A percentile compares a stretch with the other conserved stretches of the same genome.
Evolutionary conservation across 2,329 filamentous ascomycete genomes (phyloP).

Genomic region (Stemphylium beticola): DNA sequence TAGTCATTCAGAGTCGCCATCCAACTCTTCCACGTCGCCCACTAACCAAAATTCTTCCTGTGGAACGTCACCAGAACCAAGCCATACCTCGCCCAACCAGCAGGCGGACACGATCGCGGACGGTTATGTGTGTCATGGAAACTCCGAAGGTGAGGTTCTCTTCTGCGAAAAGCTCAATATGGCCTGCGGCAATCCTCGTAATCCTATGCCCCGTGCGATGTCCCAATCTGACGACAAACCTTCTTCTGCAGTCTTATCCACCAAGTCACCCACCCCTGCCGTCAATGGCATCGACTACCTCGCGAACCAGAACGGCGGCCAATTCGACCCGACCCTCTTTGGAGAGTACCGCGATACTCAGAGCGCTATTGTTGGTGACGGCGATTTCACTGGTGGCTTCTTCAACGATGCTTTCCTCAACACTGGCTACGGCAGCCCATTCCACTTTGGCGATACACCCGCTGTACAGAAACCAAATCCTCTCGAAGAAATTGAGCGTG

Average conservation of each 20-base stretch:
- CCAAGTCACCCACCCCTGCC: slow-evolving; percentile 38
- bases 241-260: slow-evolving; percentile 45
- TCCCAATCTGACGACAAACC: slow-evolving; percentile 51
- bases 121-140: slow-evolving; percentile 55
- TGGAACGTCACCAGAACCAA: slow-evolving; percentile 79
- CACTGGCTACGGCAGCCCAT: slow-evolving; percentile 79
- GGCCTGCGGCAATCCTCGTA: slow-evolving; percentile 61
- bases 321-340: slow-evolving; percentile 91
- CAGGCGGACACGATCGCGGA: slow-evolving; percentile 62
- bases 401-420: slow-evolving; percentile 79
- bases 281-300: slow-evolving; percentile 73
- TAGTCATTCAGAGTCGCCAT: slow-evolving; percentile 58
- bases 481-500: slow-evolving; percentile 77
- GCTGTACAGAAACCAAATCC: slow-evolving; percentile 64
- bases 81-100: slow-evolving; percentile 74
- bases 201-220: slow-evolving; percentile 59
- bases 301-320: slow-evolving; percentile 78
- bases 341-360: slow-evolving; percentile 91
- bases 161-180: slow-evolving; percentile 64
- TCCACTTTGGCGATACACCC: slow-evolving; percentile 66
- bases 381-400: slow-evolving; percentile 72
- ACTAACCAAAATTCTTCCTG: slow-evolving; percentile 64
- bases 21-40: slow-evolving; percentile 59
- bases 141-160: slow-evolving; percentile 58
- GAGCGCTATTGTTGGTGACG: slow-evolving; percentile 73